These are phyloP conservation scores for Penicillium herquei DNA, from an alignment of 495 filamentous ascomycete species.

Conservation along the genomic window DNA sequence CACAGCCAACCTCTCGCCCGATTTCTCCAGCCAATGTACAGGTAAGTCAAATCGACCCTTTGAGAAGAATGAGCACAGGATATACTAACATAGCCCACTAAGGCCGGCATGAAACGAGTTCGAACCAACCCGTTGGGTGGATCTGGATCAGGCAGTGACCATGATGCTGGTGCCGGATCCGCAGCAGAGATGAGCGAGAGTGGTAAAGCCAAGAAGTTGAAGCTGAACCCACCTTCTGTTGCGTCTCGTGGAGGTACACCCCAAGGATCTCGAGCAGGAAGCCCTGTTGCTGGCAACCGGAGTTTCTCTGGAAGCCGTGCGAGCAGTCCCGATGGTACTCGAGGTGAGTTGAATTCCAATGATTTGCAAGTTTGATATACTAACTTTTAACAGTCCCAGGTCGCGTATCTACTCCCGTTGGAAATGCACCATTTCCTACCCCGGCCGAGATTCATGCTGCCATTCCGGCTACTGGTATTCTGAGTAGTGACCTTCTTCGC, in stretches of 20 bases:
- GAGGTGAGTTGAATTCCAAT: constrained; percentile 23
- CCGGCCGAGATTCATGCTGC: constrained; percentile 69
- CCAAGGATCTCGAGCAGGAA: constrained; percentile 54
- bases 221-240: constrained; percentile 51
- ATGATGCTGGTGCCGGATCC: constrained; percentile 68
- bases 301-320: constrained; percentile 36
- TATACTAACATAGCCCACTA: constrained; percentile 12
- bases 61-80: neutral
- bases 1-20: constrained; percentile 56
- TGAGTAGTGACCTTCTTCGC: constrained; percentile 58
- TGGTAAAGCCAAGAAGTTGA: constrained; percentile 67
- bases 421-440: constrained; percentile 48
- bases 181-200: constrained; percentile 70
- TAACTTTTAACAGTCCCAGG: constrained; percentile 21
- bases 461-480: constrained; percentile 66
- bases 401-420: constrained; percentile 35
- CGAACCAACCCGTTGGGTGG: constrained; percentile 38
- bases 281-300: constrained; percentile 40
- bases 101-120: constrained; percentile 49
- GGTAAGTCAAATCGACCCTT: constrained; percentile 21
- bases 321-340: constrained; percentile 36
- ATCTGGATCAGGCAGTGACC: constrained; percentile 73
- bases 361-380: neutral
- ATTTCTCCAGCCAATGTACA: constrained; percentile 46
- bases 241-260: constrained; percentile 53